Conservation (phyloP, 176 grass and related monocot species). For the Urochloa ruziziensis region DNA sequence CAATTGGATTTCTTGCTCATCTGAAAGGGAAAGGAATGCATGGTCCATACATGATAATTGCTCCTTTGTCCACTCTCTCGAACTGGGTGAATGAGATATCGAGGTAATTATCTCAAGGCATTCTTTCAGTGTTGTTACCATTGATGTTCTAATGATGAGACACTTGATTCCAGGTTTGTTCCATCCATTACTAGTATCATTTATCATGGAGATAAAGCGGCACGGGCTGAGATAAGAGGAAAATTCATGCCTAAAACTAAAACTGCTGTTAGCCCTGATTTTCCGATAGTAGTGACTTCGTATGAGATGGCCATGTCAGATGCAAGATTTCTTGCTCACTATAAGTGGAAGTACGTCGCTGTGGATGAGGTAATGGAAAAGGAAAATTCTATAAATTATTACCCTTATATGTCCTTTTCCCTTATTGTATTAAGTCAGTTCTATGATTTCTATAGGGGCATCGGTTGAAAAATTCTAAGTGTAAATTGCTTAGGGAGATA, state of each 20-base stretch:
- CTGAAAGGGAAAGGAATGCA: conserved; percentile 88
- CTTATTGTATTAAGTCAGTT: conserved; percentile 7
- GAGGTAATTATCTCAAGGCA: conserved; percentile 48
- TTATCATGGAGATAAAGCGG: conserved; percentile 77
- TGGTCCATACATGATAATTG: conserved; percentile 91
- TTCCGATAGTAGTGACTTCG: conserved; percentile 87
- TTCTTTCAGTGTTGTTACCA: not conserved
- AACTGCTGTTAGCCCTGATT: conserved; percentile 45
- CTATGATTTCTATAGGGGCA: conserved; percentile 59
- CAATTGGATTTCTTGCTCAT: conserved; percentile 94
- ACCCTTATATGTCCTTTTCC: not conserved
- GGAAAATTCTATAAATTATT: not conserved
- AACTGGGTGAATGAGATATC: conserved; percentile 90
- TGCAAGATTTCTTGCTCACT: conserved; percentile 64
- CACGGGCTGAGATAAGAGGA: conserved; percentile 73
- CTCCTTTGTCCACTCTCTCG: conserved; percentile 95
- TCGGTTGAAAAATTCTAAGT: conserved; percentile 92
- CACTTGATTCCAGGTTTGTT: conserved; percentile 64
- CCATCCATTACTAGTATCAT: conserved; percentile 74
- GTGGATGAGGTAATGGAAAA: conserved; percentile 78
- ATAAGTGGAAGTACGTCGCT: conserved; percentile 92
- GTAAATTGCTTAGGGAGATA: conserved; percentile 71
- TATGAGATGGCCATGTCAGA: conserved; percentile 80
- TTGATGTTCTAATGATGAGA: conserved; percentile 22
- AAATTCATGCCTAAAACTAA: conserved; percentile 67